These are phyloP conservation scores for Fistulinella prunicolor DNA, from an alignment of 768 basidiomycete species.

Conservation along the genomic window DNA sequence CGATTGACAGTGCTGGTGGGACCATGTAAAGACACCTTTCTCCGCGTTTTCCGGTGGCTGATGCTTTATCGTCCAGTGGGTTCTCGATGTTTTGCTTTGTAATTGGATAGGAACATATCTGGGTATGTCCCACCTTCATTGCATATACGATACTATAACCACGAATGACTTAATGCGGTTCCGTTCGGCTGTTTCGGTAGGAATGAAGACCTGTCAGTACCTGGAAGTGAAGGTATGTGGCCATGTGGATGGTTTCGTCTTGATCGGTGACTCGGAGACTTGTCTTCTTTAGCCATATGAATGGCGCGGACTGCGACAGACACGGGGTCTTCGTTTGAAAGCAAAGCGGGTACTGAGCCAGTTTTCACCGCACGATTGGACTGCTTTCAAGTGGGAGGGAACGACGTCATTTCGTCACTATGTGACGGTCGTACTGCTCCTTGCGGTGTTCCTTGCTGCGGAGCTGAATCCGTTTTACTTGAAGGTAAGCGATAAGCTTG, in stretches of 20 bases:
- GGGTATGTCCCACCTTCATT: slow-evolving; percentile 41
- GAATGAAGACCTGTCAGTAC: slow-evolving; percentile 86
- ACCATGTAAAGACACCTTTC: slow-evolving; percentile 57
- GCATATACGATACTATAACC: not conserved
- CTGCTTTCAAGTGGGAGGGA: slow-evolving; percentile 83
- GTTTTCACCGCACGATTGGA: slow-evolving; percentile 86
- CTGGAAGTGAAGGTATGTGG: slow-evolving; percentile 75
- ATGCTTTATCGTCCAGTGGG: slow-evolving; percentile 53
- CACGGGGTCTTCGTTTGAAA: slow-evolving; percentile 73
- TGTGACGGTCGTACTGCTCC: slow-evolving; percentile 66
- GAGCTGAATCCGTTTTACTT: slow-evolving; percentile 88
- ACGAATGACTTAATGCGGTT: slow-evolving; percentile 16
- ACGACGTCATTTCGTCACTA: slow-evolving; percentile 77
- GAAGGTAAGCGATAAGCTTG: slow-evolving; percentile 49
- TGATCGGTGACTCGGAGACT: slow-evolving; percentile 1
- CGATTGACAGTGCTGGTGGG: slow-evolving; percentile 79
- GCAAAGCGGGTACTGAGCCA: slow-evolving; percentile 77
- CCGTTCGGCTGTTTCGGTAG: slow-evolving; percentile 33
- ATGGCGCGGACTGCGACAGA: slow-evolving; percentile 82
- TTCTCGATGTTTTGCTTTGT: slow-evolving; percentile 81
- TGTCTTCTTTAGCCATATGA: slow-evolving; percentile 70
- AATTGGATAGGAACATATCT: slow-evolving; percentile 88
- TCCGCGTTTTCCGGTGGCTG: slow-evolving; percentile 7
- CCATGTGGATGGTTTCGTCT: not conserved
- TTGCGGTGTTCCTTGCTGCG: slow-evolving; percentile 77